phyloP scores from a whole-genome alignment of 2,329 filamentous ascomycete genomes.

The Xylariales sp. region DNA sequence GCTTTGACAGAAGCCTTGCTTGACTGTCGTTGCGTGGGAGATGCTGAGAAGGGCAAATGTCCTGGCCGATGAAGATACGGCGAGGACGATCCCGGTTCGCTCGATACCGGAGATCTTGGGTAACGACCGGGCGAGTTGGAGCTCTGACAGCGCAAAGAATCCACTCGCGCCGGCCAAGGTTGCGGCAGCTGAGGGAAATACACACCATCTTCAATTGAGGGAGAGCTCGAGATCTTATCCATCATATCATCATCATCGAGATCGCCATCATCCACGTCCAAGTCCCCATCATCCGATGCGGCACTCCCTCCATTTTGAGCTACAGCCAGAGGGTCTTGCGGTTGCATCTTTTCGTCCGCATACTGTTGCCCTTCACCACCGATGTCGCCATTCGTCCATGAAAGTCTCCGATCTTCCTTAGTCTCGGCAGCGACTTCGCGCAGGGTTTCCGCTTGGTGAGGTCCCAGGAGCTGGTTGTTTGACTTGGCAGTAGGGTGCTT shows the following conservation, averaged over 20 bases:
- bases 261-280: conserved; percentile 67
- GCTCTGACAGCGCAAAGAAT: no score
- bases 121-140: no score
- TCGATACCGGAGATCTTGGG: conserved; percentile 23
- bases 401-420: conserved; percentile 64
- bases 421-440: conserved; percentile 75
- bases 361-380: conserved; percentile 39
- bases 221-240: conserved; percentile 98
- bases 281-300: conserved; percentile 55
- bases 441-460: conserved; percentile 82
- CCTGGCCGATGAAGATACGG: conserved; percentile 36
- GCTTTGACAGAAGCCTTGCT: conserved; percentile 27
- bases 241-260: conserved; percentile 88
- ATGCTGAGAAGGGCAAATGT: conserved; percentile 20
- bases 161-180: conserved; percentile 39
- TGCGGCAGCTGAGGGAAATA: conserved; percentile 43
- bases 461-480: conserved; percentile 47
- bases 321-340: conserved; percentile 55
- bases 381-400: conserved; percentile 40
- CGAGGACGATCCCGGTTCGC: conserved; percentile 34
- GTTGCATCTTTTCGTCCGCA: conserved; percentile 43
- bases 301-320: conserved; percentile 55
- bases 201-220: conserved; percentile 99
- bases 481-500: conserved; percentile 35
- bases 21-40: conserved; percentile 19